Percentiles rank a stretch among this genome's conserved stretches.
These are phyloP conservation scores for Epicoccum nigrum DNA, from an alignment of 2,329 filamentous ascomycete genomes.

Conservation along the genomic window DNA sequence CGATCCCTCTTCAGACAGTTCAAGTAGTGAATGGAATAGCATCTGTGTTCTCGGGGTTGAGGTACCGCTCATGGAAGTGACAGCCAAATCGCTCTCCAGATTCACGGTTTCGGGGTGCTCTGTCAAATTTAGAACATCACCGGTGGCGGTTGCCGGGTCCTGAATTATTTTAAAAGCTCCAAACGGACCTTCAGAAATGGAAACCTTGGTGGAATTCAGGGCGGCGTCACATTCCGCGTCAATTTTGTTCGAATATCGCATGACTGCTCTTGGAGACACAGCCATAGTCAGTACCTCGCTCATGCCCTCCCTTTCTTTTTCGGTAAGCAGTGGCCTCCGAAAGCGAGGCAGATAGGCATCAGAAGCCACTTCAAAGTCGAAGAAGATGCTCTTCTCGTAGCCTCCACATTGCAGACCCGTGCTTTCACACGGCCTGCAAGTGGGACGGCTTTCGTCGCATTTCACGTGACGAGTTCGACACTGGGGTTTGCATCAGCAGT, in stretches of 20 bases:
- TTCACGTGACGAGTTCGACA: slow-evolving; percentile 53
- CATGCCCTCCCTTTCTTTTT: slow-evolving; percentile 44
- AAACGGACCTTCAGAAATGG: slow-evolving; percentile 20
- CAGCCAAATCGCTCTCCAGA: background rate
- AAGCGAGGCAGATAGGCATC: slow-evolving; percentile 35
- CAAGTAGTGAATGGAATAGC: slow-evolving; percentile 14
- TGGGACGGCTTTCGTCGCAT: slow-evolving; percentile 53
- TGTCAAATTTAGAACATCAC: background rate
- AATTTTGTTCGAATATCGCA: slow-evolving; percentile 26
- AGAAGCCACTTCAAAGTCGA: slow-evolving; percentile 33
- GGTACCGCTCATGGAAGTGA: background rate
- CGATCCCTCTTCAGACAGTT: background rate
- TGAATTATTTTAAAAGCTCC: slow-evolving; percentile 15
- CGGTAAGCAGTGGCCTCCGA: slow-evolving; percentile 54
- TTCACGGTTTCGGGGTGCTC: background rate
- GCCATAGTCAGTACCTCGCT: slow-evolving; percentile 45
- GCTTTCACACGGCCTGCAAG: slow-evolving; percentile 48
- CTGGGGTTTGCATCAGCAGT: slow-evolving; percentile 18
- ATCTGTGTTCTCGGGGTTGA: slow-evolving; percentile 14
- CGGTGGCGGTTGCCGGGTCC: background rate
- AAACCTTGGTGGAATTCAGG: slow-evolving; percentile 7
- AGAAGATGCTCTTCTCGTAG: slow-evolving; percentile 51
- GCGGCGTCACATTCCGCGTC: slow-evolving; percentile 37
- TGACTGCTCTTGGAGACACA: slow-evolving; percentile 33
- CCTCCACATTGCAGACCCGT: slow-evolving; percentile 49